Conservation (phyloP, 441 rosid species). For the Jatropha podagrica region DNA sequence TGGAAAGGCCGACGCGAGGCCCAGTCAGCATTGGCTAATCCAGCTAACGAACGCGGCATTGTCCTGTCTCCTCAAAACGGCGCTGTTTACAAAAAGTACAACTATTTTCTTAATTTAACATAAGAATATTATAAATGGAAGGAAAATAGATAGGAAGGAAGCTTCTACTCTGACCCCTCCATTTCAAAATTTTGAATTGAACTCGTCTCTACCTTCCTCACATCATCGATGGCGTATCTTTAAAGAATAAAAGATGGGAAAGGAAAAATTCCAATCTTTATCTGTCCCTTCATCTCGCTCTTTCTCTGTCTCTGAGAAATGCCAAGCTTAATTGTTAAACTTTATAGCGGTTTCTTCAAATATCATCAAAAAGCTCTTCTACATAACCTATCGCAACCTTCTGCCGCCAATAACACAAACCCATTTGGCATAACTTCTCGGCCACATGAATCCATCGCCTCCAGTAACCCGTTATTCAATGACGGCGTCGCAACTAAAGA, state of each 20-base stretch:
- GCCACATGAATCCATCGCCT: slow-evolving; percentile 61
- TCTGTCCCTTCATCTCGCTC: not conserved
- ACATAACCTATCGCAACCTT: slow-evolving; percentile 53
- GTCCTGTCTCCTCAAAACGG: not conserved
- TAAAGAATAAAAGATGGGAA: not conserved
- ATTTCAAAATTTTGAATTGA: slow-evolving; percentile 19
- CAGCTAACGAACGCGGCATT: not conserved
- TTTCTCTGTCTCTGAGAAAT: slow-evolving; percentile 29
- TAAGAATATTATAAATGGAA: too few relatives aligned
- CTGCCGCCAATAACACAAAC: slow-evolving; percentile 38
- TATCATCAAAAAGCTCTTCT: slow-evolving; percentile 73
- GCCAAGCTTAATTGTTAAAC: slow-evolving; percentile 77
- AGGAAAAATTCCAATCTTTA: not conserved
- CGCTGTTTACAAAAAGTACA: not conserved
- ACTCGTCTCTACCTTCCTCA: not conserved
- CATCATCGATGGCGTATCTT: slow-evolving; percentile 15
- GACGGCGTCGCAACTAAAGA: slow-evolving; percentile 93
- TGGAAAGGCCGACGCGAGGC: not conserved
- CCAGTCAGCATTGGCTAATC: not conserved
- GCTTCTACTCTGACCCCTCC: slow-evolving; percentile 17
- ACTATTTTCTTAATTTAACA: not conserved
- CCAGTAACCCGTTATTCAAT: slow-evolving; percentile 71
- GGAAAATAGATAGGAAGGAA: not conserved
- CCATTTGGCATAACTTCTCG: slow-evolving; percentile 71
- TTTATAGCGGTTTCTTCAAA: slow-evolving; percentile 80